Evolutionary conservation across 202 grass and related monocot species (phyloP), one percentile per base, ranked within the genome.

Genomic region (Thinopyrum obtusiflorum): DNA sequence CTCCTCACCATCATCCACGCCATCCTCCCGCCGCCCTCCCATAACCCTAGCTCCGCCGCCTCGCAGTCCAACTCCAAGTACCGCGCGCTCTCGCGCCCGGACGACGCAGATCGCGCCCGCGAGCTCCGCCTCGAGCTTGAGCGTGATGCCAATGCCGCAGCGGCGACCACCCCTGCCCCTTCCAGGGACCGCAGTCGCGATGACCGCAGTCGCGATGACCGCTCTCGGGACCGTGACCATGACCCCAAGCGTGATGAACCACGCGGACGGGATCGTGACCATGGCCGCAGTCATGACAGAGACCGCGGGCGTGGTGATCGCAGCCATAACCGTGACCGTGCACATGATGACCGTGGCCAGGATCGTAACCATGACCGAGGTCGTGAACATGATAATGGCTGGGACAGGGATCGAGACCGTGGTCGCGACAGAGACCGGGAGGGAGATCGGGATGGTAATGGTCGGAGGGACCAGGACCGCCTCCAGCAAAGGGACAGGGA

Each of bases 1-100:
- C 95, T 98, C 73, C 93, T 98, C 65, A 95, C 92, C 74, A 95
- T 93, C 69, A 95, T 98, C 86, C 95, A 98, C 74, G 89, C 93
- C 23, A 98, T 98, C 81, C 88, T 98, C 61, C 95, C 91, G 18
- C 95, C 91, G 2, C 65, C 80, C 67, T 9, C 63, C 57, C 60
- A 49, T 8, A 89, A 71, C 86, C 85, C 88, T 81, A 79, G 81
- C 65, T 85, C 80, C 25, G 83, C 72, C 40, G 57, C 23, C 51
- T 31, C 33, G 80, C 83, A 39, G 80, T 78, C 35, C 68, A 59
- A 28, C 29, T 80, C 89, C 37, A 89, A 81, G 76, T 98, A 93
- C 85, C 95, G 91, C 4, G 95, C 74, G 4, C 91, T 97, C 67
- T 78, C 95, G 33, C 84, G 85, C 61, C 85, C 92, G 1, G 95